phyloP scores from a whole-genome alignment of 768 basidiomycete species.

The Leccinellum albellum region DNA sequence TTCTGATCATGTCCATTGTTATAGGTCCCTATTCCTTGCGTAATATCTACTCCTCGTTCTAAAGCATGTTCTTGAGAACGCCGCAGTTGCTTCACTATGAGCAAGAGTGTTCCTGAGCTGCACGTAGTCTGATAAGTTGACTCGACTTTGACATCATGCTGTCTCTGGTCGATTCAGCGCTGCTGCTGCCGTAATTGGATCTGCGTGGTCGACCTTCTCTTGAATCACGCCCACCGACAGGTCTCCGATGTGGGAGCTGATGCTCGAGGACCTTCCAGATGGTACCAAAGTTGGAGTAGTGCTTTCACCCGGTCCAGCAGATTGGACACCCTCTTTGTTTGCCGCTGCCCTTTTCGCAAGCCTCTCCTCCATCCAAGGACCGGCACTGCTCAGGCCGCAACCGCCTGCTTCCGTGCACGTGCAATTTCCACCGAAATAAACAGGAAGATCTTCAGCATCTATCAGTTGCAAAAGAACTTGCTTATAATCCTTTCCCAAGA shows the following conservation, averaged over 20 bases:
- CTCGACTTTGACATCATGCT: constrained; percentile 1
- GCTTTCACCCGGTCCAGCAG: not conserved
- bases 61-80: not conserved
- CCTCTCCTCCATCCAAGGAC: constrained; percentile 68
- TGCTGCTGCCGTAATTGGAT: not conserved
- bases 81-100: not conserved
- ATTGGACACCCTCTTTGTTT: not conserved
- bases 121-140: not conserved
- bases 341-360: constrained; percentile 16
- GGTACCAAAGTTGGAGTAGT: not conserved
- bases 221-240: not conserved
- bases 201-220: constrained; percentile 9
- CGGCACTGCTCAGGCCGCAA: constrained; percentile 59
- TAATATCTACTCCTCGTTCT: constrained; percentile 1
- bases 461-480: constrained; percentile 54
- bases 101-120: not conserved
- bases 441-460: constrained; percentile 62
- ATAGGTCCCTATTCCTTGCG: constrained; percentile 3
- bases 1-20: constrained; percentile 46
- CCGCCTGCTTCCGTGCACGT: constrained; percentile 53
- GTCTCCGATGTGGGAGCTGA: constrained; percentile 1
- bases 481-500: constrained; percentile 60
- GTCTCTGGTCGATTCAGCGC: not conserved
- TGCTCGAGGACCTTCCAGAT: constrained; percentile 5
- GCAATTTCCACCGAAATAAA: constrained; percentile 60